Evolutionary conservation across 225 moss, liverwort and hornwort genomes (phyloP).

Genomic region (Physcomitrellopsis africana): DNA sequence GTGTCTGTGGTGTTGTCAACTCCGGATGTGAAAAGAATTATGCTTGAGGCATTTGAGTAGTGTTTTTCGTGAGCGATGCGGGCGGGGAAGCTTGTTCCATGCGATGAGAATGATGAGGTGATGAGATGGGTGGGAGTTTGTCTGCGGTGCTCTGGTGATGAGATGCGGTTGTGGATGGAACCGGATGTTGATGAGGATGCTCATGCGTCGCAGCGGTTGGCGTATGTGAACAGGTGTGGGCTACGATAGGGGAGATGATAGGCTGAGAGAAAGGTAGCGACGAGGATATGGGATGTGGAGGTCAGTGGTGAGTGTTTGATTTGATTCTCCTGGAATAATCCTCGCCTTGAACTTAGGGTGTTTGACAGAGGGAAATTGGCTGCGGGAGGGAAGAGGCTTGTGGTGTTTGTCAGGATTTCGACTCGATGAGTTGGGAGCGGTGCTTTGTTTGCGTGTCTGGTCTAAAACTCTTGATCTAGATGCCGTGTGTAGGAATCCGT

Average conservation of each 20-base stretch:
- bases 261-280: not conserved
- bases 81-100: too few species aligned
- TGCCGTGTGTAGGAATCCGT: conserved; percentile 10
- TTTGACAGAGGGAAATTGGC: not conserved
- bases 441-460: conserved; percentile 9
- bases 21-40: too few species aligned
- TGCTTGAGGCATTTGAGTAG: too few species aligned
- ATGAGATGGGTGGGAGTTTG: not conserved
- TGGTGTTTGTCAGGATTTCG: not conserved
- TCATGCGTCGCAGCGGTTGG: conserved; percentile 36
- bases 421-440: not conserved
- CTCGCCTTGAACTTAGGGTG: not conserved
- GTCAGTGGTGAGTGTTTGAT: not conserved
- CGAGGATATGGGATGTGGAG: not conserved
- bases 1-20: too few species aligned
- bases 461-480: not conserved
- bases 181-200: not conserved
- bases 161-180: not conserved
- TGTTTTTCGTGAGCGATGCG: too few species aligned
- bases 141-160: not conserved
- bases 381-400: not conserved
- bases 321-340: not conserved
- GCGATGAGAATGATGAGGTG: not conserved
- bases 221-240: not conserved
- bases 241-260: not conserved